These are phyloP conservation scores for Quercus parvula DNA, from an alignment of 306 rosid species.

Conservation along the genomic window DNA sequence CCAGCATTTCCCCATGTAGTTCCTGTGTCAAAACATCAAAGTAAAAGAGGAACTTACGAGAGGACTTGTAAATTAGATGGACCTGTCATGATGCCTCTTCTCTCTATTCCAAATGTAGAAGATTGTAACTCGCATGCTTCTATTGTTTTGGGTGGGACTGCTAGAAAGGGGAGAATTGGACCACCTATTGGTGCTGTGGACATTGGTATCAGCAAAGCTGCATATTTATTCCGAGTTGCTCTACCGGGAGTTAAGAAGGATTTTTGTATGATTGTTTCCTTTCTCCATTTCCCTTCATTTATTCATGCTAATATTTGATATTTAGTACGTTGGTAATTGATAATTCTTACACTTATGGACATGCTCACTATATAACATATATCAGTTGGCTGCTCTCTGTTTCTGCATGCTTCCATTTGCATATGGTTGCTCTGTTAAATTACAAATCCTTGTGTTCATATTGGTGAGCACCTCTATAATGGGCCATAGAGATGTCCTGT, in stretches of 20 bases:
- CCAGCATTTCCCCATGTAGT: conserved; percentile 2
- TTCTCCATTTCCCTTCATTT: conserved; percentile 13
- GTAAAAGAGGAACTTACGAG: conserved; percentile 23
- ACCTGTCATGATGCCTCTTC: conserved; percentile 46
- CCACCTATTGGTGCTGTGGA: conserved; percentile 66
- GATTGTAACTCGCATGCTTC: conserved; percentile 25
- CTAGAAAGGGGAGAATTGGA: conserved; percentile 41
- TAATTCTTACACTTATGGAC: background rate
- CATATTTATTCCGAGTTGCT: conserved; percentile 67
- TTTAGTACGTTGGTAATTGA: background rate
- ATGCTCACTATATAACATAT: background rate
- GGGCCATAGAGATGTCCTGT: too few species aligned
- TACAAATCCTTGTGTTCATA: background rate
- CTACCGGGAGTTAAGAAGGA: conserved; percentile 69
- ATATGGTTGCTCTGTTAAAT: too few species aligned
- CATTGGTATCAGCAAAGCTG: conserved; percentile 48
- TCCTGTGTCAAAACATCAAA: conserved; percentile 16
- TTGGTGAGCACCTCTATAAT: background rate
- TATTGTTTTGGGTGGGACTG: conserved; percentile 52
- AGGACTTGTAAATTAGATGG: conserved; percentile 32
- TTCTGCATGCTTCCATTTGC: background rate
- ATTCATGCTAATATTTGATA: background rate
- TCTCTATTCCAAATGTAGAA: conserved; percentile 30
- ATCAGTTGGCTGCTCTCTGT: background rate
- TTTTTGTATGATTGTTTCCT: conserved; percentile 35